phyloP scores from a whole-genome alignment of 2,329 filamentous ascomycete genomes.

The Ilyonectria destructans region DNA sequence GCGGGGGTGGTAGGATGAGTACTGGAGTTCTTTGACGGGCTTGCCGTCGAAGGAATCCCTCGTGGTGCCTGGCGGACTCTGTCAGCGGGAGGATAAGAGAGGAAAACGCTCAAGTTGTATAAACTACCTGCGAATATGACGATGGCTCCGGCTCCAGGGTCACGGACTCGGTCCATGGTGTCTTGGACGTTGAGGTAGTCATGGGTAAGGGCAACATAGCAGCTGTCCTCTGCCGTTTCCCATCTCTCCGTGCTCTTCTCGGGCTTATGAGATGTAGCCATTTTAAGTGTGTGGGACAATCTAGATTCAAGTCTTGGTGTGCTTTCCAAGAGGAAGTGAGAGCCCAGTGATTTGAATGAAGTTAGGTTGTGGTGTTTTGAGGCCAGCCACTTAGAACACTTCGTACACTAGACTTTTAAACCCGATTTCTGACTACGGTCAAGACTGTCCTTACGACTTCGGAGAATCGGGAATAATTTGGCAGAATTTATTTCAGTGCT shows the following conservation, averaged over 20 bases:
- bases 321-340: slow-evolving; percentile 25
- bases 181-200: slow-evolving; percentile 70
- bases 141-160: slow-evolving; percentile 81
- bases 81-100: slow-evolving; percentile 5
- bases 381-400: neutral
- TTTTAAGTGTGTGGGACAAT: slow-evolving; percentile 21
- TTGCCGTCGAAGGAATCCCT: slow-evolving; percentile 81
- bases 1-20: slow-evolving; percentile 81
- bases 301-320: slow-evolving; percentile 1
- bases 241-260: slow-evolving; percentile 47
- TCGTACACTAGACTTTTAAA: neutral
- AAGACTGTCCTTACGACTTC: neutral
- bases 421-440: neutral
- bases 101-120: slow-evolving; percentile 31
- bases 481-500: neutral
- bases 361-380: neutral
- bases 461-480: neutral
- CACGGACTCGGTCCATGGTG: slow-evolving; percentile 79
- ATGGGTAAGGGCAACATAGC: slow-evolving; percentile 80
- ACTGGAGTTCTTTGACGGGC: slow-evolving; percentile 82
- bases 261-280: slow-evolving; percentile 32
- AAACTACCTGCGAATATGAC: slow-evolving; percentile 81
- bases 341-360: slow-evolving; percentile 5
- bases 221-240: slow-evolving; percentile 65
- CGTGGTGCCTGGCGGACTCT: slow-evolving; percentile 75